A percentile compares a stretch with the other conserved stretches of the same genome.
Conservation (phyloP, 2,329 filamentous ascomycete species). For the Aureobasidium musti region DNA sequence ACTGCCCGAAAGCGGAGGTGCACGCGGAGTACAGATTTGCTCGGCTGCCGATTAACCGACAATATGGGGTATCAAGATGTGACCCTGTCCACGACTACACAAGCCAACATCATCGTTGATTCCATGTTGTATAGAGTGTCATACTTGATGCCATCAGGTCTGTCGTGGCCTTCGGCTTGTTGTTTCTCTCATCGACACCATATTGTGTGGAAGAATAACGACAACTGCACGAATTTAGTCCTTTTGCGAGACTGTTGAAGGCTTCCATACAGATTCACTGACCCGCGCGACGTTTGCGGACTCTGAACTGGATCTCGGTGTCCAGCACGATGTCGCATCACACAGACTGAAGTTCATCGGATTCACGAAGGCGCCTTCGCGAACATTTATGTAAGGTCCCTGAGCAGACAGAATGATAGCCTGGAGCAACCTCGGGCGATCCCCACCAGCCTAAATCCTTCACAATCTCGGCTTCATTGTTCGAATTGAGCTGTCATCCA, state of each 20-base stretch:
- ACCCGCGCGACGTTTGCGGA: too few relatives aligned
- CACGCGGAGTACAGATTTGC: constrained; percentile 9
- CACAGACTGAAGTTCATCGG: neutral
- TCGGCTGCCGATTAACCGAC: constrained; percentile 17
- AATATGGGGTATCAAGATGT: neutral
- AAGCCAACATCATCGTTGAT: too few relatives aligned
- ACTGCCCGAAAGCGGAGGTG: constrained; percentile 14
- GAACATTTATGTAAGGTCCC: neutral
- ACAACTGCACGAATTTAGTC: too few relatives aligned
- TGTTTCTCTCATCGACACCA: too few relatives aligned
- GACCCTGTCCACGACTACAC: neutral
- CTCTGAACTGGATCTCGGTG: too few relatives aligned
- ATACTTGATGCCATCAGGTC: too few relatives aligned
- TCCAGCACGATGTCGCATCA: too few relatives aligned
- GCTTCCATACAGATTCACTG: too few relatives aligned
- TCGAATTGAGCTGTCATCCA: neutral
- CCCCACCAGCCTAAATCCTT: neutral
- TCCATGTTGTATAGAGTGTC: neutral
- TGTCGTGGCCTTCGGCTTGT: too few relatives aligned
- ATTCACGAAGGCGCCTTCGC: neutral
- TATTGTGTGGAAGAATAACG: too few relatives aligned
- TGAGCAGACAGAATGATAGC: neutral
- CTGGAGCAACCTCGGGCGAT: neutral
- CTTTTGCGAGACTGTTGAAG: too few relatives aligned
- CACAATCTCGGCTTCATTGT: neutral